Percentiles rank a stretch among this genome's conserved stretches.
phyloP scores from a whole-genome alignment of 495 filamentous ascomycete species.

The Penicillium psychrofluorescens region DNA sequence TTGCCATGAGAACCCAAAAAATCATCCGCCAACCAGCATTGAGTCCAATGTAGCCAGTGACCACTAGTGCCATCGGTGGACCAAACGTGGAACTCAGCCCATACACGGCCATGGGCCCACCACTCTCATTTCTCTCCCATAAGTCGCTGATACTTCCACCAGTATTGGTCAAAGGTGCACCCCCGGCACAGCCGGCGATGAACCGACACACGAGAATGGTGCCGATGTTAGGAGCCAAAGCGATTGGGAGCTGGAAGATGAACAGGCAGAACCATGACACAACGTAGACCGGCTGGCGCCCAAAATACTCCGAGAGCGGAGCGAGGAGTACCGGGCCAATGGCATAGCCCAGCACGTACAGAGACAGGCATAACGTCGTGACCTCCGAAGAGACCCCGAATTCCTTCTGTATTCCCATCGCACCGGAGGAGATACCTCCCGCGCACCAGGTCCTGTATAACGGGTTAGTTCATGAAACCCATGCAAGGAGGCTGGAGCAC shows the following conservation, averaged over 20 bases:
- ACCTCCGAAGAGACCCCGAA: constrained; percentile 36
- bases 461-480: too few relatives aligned
- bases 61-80: constrained; percentile 31
- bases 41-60: constrained; percentile 36
- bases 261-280: constrained; percentile 53
- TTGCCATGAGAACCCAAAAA: constrained; percentile 41
- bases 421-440: constrained; percentile 35
- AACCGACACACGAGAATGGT: constrained; percentile 53
- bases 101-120: constrained; percentile 53
- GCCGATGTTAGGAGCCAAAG: constrained; percentile 44
- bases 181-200: constrained; percentile 46
- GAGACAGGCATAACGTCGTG: constrained; percentile 41
- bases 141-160: constrained; percentile 33
- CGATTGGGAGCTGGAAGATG: constrained; percentile 53
- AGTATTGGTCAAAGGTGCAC: constrained; percentile 43
- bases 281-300: constrained; percentile 49
- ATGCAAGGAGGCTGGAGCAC: background rate
- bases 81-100: constrained; percentile 39
- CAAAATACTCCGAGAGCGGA: constrained; percentile 59
- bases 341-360: constrained; percentile 47
- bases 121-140: constrained; percentile 41
- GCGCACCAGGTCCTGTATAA: constrained; percentile 29
- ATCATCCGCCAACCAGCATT: constrained; percentile 29
- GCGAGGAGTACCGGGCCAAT: constrained; percentile 52
- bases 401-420: constrained; percentile 25